These are phyloP conservation scores for Eremochloa ophiuroides DNA, from an alignment of 176 grass and related monocot species.

Conservation along the genomic window DNA sequence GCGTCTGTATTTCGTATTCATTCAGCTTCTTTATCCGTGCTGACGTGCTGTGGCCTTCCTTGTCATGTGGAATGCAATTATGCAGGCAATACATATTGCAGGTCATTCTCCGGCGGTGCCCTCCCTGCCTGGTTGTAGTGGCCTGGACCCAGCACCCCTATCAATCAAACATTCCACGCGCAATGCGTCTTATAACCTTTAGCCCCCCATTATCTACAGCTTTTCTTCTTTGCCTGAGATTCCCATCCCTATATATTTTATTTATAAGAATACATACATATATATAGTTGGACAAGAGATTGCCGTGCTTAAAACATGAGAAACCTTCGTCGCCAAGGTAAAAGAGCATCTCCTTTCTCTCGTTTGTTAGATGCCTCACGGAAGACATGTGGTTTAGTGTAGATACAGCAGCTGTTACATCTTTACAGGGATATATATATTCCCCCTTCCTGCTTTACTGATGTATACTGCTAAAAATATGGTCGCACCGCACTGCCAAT, in stretches of 20 bases:
- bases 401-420: slow-evolving; percentile 32
- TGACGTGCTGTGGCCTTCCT: neutral
- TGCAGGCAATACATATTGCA: slow-evolving; percentile 1
- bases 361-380: slow-evolving; percentile 52
- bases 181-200: slow-evolving; percentile 34
- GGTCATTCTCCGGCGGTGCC: neutral
- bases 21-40: neutral
- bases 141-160: neutral
- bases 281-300: neutral
- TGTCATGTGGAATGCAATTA: neutral
- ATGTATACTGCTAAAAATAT: neutral
- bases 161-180: neutral
- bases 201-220: slow-evolving; percentile 32
- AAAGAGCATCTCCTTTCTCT: slow-evolving; percentile 46
- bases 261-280: too few species aligned
- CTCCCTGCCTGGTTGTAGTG: neutral
- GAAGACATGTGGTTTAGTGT: slow-evolving; percentile 40
- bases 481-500: neutral
- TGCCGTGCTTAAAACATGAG: neutral
- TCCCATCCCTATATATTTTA: neutral
- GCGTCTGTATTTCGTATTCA: neutral
- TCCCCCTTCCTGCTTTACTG: slow-evolving; percentile 2
- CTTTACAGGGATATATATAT: slow-evolving; percentile 13
- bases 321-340: slow-evolving; percentile 53
- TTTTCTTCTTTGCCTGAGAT: slow-evolving; percentile 23